Conservation (phyloP, 2,329 filamentous ascomycete genomes). For the Monilinia fructigena region DNA sequence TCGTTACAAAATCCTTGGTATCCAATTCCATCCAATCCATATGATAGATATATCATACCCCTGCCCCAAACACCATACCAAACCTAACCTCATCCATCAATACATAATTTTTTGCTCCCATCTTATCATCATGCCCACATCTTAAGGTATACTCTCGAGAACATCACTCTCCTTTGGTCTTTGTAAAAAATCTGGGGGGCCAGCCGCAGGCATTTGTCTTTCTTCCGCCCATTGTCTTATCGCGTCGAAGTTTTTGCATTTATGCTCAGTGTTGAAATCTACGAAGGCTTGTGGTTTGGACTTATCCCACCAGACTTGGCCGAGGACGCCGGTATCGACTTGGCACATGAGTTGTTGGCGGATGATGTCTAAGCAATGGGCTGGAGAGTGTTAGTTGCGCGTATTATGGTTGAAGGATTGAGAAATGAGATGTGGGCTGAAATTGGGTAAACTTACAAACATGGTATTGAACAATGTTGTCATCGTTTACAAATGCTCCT, state of each 20-base stretch:
- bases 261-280: conserved; percentile 55
- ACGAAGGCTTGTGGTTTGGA: conserved; percentile 45
- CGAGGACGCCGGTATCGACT: conserved; percentile 52
- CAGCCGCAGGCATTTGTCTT: conserved; percentile 44
- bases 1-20: not conserved
- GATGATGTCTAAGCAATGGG: conserved; percentile 55
- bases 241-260: conserved; percentile 53
- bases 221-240: conserved; percentile 51
- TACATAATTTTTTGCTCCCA: not conserved
- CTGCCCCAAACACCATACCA: not conserved
- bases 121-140: not conserved
- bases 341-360: conserved; percentile 57
- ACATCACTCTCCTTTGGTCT: conserved; percentile 31
- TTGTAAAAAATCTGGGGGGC: conserved; percentile 36
- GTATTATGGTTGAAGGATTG: not conserved
- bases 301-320: conserved; percentile 54
- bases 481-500: conserved; percentile 51
- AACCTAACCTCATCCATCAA: conserved; percentile 1
- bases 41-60: not conserved
- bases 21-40: not conserved
- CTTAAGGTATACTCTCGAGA: conserved; percentile 16
- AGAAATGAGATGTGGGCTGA: too few species aligned
- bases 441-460: conserved; percentile 45
- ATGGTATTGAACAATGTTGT: conserved; percentile 50
- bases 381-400: conserved; percentile 33